Conservation (phyloP, 2,329 filamentous ascomycete genomes). For the Oidium heveae region DNA sequence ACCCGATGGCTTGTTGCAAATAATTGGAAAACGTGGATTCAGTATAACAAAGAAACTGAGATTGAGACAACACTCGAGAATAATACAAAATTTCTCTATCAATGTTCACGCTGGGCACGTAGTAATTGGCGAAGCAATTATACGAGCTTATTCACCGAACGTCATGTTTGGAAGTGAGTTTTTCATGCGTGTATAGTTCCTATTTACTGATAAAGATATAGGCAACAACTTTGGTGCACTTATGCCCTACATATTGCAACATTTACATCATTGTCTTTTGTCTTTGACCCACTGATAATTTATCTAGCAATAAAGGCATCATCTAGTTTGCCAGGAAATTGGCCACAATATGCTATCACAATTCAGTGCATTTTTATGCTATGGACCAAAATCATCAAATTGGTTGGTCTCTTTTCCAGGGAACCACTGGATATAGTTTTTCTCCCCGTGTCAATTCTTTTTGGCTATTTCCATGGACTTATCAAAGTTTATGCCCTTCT, state of each 20-base stretch:
- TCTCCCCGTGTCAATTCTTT: conserved; percentile 63
- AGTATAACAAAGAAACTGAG: conserved; percentile 77
- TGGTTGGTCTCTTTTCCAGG: conserved; percentile 62
- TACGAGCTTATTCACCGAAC: conserved; percentile 65
- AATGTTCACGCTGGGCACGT: conserved; percentile 83
- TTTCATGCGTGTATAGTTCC: background rate
- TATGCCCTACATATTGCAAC: conserved; percentile 87
- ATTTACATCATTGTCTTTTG: conserved; percentile 65
- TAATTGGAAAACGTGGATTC: conserved; percentile 82
- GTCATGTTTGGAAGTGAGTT: conserved; percentile 68
- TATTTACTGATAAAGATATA: conserved; percentile 16
- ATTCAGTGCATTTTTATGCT: conserved; percentile 51
- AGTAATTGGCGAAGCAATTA: conserved; percentile 97
- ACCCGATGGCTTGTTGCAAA: conserved; percentile 87
- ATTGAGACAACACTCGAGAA: conserved; percentile 85
- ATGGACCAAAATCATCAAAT: conserved; percentile 77
- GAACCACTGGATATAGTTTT: conserved; percentile 61
- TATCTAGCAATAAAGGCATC: conserved; percentile 45
- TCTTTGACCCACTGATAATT: conserved; percentile 51
- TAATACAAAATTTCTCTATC: conserved; percentile 67
- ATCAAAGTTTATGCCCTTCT: conserved; percentile 77
- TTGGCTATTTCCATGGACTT: conserved; percentile 77
- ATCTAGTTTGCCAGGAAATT: conserved; percentile 27
- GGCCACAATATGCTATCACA: conserved; percentile 30
- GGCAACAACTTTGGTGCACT: conserved; percentile 77